A percentile compares a stretch with the other conserved stretches of the same genome.
phyloP scores from a whole-genome alignment of 2,329 filamentous ascomycete species.

The Colletotrichum sublineola region DNA sequence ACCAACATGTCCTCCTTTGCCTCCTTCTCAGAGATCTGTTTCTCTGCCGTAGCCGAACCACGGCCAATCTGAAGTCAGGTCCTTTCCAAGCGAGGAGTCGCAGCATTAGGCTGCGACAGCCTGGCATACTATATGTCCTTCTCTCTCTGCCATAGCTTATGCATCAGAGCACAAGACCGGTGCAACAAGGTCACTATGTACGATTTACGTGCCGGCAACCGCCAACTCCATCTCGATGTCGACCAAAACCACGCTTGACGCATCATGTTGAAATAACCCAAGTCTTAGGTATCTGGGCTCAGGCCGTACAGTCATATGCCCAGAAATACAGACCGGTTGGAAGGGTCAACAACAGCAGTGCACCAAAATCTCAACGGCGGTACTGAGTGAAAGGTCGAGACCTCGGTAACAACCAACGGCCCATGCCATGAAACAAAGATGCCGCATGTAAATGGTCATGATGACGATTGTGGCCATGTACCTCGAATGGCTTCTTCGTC shows the following conservation, averaged over 20 bases:
- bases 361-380: constrained; percentile 10
- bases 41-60: constrained; percentile 14
- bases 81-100: neutral
- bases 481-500: constrained; percentile 9
- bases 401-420: neutral
- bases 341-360: neutral
- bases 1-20: neutral
- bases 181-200: constrained; percentile 40
- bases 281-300: neutral
- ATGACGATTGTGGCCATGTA: neutral
- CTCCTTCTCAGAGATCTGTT: constrained; percentile 7
- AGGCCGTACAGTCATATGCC: neutral
- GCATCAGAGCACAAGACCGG: constrained; percentile 25
- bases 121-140: constrained; percentile 37
- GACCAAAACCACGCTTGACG: constrained; percentile 12
- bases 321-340: neutral
- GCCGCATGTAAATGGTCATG: neutral
- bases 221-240: neutral
- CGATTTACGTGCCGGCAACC: constrained; percentile 37
- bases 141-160: constrained; percentile 23
- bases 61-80: constrained; percentile 8
- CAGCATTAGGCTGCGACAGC: constrained; percentile 18
- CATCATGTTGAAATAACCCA: neutral
- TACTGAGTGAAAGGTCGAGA: neutral
- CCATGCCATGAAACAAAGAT: neutral